phyloP scores from a whole-genome alignment of 352 stramenopile genomes.

The Phytophthora niederhauseri region DNA sequence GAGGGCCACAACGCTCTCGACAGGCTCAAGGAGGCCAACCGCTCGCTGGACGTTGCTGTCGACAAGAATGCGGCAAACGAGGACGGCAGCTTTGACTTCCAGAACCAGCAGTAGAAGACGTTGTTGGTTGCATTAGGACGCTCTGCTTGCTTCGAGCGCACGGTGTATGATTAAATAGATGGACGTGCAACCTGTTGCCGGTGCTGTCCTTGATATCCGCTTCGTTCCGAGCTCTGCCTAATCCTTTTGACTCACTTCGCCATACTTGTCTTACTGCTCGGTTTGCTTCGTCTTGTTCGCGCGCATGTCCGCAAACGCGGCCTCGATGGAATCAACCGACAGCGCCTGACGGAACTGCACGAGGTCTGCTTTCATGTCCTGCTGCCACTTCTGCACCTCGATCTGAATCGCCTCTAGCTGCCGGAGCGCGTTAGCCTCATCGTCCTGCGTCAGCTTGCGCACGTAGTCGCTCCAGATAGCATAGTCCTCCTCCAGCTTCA shows the following conservation, averaged over 20 bases:
- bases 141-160: slow-evolving; percentile 7
- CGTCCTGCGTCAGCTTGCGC: slow-evolving; percentile 66
- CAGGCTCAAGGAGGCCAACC: slow-evolving; percentile 60
- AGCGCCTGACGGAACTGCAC: slow-evolving; percentile 66
- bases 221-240: background rate
- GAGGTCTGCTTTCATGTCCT: slow-evolving; percentile 75
- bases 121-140: slow-evolving; percentile 9
- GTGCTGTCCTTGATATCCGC: slow-evolving; percentile 27
- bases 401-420: slow-evolving; percentile 70
- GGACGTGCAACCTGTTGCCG: slow-evolving; percentile 12
- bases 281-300: slow-evolving; percentile 36
- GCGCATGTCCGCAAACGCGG: slow-evolving; percentile 47
- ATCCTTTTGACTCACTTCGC: background rate
- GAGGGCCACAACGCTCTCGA: slow-evolving; percentile 69
- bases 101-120: slow-evolving; percentile 31
- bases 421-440: slow-evolving; percentile 62
- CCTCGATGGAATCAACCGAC: slow-evolving; percentile 56
- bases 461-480: slow-evolving; percentile 78
- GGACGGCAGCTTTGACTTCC: slow-evolving; percentile 56
- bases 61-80: slow-evolving; percentile 84
- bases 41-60: slow-evolving; percentile 67
- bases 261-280: slow-evolving; percentile 11
- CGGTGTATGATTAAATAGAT: slow-evolving; percentile 43
- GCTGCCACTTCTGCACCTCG: slow-evolving; percentile 76
- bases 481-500: slow-evolving; percentile 75